Base-by-base conservation (phyloP, 176 grass and related monocot species). In the Secale cereale region DNA sequence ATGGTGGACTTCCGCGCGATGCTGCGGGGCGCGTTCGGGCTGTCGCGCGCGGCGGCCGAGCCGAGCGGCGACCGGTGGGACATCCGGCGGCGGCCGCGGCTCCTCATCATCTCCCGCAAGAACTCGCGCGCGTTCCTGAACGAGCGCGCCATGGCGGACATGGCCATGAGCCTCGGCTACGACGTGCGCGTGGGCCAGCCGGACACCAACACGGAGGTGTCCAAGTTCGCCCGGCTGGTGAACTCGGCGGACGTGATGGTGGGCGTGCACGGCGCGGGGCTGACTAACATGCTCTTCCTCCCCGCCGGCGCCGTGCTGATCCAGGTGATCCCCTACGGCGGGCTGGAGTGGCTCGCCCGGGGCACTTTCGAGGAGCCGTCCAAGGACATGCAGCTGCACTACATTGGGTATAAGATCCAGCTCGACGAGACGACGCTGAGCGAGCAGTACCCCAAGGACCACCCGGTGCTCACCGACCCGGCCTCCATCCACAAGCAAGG, bases 191-290 rank as follows among this genome's bases (percentile, higher is more conserved):
- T 88, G 1, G 93, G 89, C 1, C 88, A 96, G 86, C 97, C 93
- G 17, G 91, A 95, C 32, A 45, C 67, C 20, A 92, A 73, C 83
- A 88, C 91, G 45, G 97, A 98, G 52, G 85, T 91, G 56, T 76
- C 84, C 64, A 86, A 89, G 88, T 96, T 98, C 84, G 88, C 97
- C 8, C 81, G 97, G 64, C 88, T 96, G 81, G 97, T 98, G 81
- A 98, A 98, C 81, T 94, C 93, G 27, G 90, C 90, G 73, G 97
- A 98, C 88, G 97, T 98, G 48, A 95, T 98, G 97, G 86, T 98
- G 56, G 97, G 97, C 20, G 97, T 95, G 27, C 97, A 98, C 50
- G 97, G 97, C 15, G 97, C 84, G 0, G 97, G 97, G 50, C 90
- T 98, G 26, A 92, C 97, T 67, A 92, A 96, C 90, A 96, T 98